Conservation (phyloP, 1,139 yeast species). For the Magnusiomyces tetraspermus region DNA sequence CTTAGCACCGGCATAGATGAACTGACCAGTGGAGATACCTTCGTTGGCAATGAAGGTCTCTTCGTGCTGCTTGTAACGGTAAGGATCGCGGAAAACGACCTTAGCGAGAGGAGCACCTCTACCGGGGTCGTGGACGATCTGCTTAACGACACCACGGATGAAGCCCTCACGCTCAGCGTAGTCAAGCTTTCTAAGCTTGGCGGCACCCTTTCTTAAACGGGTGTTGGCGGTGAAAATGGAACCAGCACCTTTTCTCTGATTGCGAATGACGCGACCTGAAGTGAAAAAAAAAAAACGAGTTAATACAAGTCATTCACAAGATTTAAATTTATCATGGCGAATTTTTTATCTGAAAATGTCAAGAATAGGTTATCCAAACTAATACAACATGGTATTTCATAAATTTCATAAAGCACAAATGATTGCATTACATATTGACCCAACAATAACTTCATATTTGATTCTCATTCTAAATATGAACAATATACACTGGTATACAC, state of each 20-base stretch:
- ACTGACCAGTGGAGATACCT: conserved; percentile 99
- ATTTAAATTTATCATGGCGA: too few relatives aligned
- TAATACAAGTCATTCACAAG: neutral
- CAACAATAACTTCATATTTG: neutral
- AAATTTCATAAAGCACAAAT: neutral
- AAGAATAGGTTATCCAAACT: too few relatives aligned
- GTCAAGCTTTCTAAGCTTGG: conserved; percentile 98
- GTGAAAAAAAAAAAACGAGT: neutral
- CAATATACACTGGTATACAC: too few relatives aligned
- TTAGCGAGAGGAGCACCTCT: conserved; percentile 99
- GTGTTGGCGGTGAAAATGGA: conserved; percentile 99
- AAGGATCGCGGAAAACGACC: conserved; percentile 99
- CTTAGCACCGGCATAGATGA: conserved; percentile 97
- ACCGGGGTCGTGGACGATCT: conserved; percentile 98
- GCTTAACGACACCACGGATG: conserved; percentile 98
- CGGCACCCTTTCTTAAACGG: conserved; percentile 99
- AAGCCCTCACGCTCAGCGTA: conserved; percentile 99
- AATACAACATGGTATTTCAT: neutral
- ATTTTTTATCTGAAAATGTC: too few relatives aligned
- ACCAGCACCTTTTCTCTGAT: conserved; percentile 99
- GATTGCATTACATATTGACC: neutral
- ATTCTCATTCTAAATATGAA: too few relatives aligned
- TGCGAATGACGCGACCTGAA: conserved; percentile 99
- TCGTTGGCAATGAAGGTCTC: conserved; percentile 99
- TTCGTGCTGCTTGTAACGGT: conserved; percentile 95